Evolutionary conservation across 1,284 basidiomycete species (phyloP).

Genomic region (Cryptococcus sp.): DNA sequence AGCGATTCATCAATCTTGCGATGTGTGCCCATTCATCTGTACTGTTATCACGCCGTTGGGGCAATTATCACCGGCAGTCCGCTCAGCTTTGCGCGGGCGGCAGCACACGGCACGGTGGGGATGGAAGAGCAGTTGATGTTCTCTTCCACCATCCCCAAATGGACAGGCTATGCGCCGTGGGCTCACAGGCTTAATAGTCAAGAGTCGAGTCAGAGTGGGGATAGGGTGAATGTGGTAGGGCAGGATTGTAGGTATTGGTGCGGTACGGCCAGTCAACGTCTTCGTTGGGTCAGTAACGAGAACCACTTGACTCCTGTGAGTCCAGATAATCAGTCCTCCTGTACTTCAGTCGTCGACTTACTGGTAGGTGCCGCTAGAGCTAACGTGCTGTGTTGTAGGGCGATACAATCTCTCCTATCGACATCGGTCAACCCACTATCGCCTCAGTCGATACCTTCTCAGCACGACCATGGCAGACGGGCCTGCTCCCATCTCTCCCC

Average conservation of each 20-base stretch:
- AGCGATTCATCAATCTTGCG: not conserved
- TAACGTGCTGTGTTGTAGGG: constrained; percentile 5
- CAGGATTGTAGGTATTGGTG: constrained; percentile 14
- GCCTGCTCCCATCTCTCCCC: not conserved
- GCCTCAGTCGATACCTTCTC: too few relatives aligned
- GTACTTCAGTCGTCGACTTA: not conserved
- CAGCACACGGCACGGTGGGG: not conserved
- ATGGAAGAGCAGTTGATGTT: constrained; percentile 22
- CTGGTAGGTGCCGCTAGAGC: not conserved
- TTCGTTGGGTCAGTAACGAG: constrained; percentile 8
- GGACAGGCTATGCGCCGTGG: constrained; percentile 27
- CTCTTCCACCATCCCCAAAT: constrained; percentile 25
- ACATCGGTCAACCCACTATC: not conserved
- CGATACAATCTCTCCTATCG: constrained; percentile 12
- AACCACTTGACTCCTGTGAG: constrained; percentile 17
- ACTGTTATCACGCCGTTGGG: constrained; percentile 17
- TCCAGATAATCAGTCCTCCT: not conserved
- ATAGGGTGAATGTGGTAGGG: not conserved
- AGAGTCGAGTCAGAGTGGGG: not conserved
- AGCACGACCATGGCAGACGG: too few relatives aligned
- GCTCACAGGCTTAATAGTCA: not conserved
- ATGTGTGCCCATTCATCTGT: constrained; percentile 20
- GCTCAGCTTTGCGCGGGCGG: not conserved
- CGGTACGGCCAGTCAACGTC: constrained; percentile 14
- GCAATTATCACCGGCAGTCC: constrained; percentile 8